Base-by-base conservation (phyloP, 345 rosid genomes). In the Bruguiera parviflora region DNA sequence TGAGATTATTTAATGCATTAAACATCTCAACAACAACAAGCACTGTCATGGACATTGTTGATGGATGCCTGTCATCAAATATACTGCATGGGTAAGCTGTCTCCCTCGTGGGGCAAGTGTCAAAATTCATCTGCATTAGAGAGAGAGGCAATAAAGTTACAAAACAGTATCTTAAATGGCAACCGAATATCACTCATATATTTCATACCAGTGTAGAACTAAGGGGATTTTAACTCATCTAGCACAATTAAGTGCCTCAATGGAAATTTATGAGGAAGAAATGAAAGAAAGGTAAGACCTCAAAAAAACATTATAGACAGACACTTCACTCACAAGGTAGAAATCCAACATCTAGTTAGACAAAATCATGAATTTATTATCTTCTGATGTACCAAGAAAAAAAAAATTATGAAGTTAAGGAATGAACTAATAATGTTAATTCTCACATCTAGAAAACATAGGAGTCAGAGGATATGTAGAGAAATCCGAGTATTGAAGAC, bases 1-100 rank as follows among this genome's bases (percentile, higher is more conserved):
- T 95, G 75, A 95, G 98, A 84, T 95, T 95, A 78, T 95, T 95
- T 80, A 95, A 80, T 78, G 99, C 97, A 67, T 95, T 95, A 80
- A 95, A 95, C 99, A 95, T 95, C 88, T 95, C 99, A 71, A 95
- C 99, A 35, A 95, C 98, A 76, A 95, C 98, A 81, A 95, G 99
- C 66, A 95, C 99, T 31, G 99, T 95, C 99, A 95, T 92, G 57
- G 99, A 75, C 63, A 95, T 89, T 29, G 99, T 92, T 46, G 99
- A 95, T 71, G 99, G 99, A 86, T 92, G 99, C 61, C 83, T 85
- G 78, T 92, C 96, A 60, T 95, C 92, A 78, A 95, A 95, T 75
- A 95, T 78, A 78, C 89, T 95, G 82, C 99, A 95, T 25, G 94
- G 94, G 66, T 90, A 92, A 81, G 85, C 70, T 21, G 99, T 89